These are phyloP conservation scores for Haplosporangium sp. DNA, from an alignment of 371 early-diverging fungal genomes.

Conservation along the genomic window DNA sequence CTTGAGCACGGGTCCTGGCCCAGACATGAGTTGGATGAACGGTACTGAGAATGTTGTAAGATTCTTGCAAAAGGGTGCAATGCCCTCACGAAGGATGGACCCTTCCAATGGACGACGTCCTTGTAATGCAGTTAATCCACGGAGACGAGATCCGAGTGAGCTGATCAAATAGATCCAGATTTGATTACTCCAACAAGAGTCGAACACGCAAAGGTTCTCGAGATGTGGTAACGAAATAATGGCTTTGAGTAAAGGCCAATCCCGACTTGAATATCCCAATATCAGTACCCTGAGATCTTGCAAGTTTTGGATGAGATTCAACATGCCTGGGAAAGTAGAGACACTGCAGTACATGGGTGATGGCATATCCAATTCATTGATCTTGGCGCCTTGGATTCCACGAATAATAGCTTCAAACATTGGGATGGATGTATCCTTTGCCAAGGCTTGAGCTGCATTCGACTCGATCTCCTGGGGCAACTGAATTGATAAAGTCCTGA, in stretches of 20 bases:
- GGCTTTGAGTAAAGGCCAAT: conserved; percentile 49
- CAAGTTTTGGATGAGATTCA: conserved; percentile 32
- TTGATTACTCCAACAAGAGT: conserved; percentile 53
- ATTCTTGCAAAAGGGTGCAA: conserved; percentile 41
- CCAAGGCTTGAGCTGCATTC: conserved; percentile 33
- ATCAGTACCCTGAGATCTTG: conserved; percentile 31
- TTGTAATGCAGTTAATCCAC: conserved; percentile 41
- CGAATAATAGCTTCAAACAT: conserved; percentile 31
- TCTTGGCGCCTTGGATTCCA: conserved; percentile 32
- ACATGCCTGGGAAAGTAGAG: conserved; percentile 49
- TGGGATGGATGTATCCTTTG: conserved; percentile 26
- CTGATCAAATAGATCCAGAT: conserved; percentile 53
- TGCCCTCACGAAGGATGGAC: conserved; percentile 33
- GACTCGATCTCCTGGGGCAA: conserved; percentile 54
- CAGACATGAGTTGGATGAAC: conserved; percentile 45
- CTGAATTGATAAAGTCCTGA: conserved; percentile 55
- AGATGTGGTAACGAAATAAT: conserved; percentile 32
- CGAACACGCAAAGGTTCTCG: conserved; percentile 51
- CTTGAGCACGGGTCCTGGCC: conserved; percentile 32
- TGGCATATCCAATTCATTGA: conserved; percentile 52
- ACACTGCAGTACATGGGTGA: conserved; percentile 56
- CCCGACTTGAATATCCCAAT: conserved; percentile 52
- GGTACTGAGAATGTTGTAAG: conserved; percentile 49
- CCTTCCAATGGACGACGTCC: conserved; percentile 51
- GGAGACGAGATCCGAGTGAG: conserved; percentile 36